Percentiles rank a stretch among this genome's conserved stretches.
phyloP scores from a whole-genome alignment of 192 early-diverging fungal species.

The Dispira simplex region DNA sequence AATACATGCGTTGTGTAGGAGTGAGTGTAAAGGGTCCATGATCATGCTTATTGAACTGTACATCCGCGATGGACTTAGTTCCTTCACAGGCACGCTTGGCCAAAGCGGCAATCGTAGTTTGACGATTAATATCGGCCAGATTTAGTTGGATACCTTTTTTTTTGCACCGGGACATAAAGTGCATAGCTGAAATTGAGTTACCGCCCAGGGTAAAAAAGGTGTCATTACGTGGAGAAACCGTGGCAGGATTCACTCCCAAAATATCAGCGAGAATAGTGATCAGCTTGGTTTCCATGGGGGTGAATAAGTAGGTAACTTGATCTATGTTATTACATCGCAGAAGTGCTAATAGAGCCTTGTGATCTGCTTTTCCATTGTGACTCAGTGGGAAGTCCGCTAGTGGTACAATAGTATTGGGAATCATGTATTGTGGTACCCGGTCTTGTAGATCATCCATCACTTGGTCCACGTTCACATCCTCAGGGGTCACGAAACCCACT shows the following conservation, averaged over 20 bases:
- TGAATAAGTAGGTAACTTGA: too few species aligned
- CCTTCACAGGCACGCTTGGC: not conserved
- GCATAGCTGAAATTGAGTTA: constrained; percentile 6
- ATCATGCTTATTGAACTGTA: not conserved
- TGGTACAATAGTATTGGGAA: constrained; percentile 23
- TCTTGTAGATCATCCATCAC: too few species aligned
- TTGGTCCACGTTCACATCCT: too few species aligned
- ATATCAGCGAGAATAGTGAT: too few species aligned
- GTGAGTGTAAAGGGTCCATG: not conserved
- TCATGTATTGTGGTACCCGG: constrained; percentile 43
- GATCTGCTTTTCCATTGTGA: not conserved
- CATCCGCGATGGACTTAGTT: not conserved
- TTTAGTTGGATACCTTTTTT: not conserved
- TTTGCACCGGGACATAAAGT: not conserved
- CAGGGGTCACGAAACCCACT: too few species aligned
- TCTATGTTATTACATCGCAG: too few species aligned
- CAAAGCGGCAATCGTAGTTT: not conserved
- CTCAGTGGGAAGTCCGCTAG: not conserved
- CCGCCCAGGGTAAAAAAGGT: constrained; percentile 6
- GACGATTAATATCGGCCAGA: not conserved
- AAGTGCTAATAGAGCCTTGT: not conserved
- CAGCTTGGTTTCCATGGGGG: too few species aligned
- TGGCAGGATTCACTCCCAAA: too few species aligned
- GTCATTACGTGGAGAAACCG: not conserved
- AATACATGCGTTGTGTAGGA: not conserved